Evolutionary conservation across 306 rosid species (phyloP).

Genomic region (Vigna mungo): DNA sequence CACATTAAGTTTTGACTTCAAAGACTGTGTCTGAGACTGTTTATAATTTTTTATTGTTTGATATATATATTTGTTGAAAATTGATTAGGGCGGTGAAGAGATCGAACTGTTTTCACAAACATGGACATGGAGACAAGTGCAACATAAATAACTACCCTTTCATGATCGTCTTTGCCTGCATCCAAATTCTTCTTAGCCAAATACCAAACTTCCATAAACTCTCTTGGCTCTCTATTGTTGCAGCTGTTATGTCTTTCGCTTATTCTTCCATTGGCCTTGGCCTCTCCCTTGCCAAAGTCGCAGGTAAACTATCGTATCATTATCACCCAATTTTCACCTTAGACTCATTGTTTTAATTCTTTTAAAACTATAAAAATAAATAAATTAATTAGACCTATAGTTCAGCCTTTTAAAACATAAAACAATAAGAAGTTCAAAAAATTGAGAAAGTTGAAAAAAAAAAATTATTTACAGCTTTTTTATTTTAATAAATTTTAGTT

Average conservation of each 20-base stretch:
- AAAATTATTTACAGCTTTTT: no score
- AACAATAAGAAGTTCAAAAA: no score
- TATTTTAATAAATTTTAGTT: no score
- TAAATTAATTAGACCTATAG: no score
- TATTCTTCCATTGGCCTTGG: constrained; percentile 81
- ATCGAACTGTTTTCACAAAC: constrained; percentile 80
- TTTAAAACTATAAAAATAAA: no score
- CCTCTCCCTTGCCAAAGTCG: constrained; percentile 70
- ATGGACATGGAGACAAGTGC: constrained; percentile 69
- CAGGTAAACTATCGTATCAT: constrained; percentile 44
- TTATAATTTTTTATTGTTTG: background rate
- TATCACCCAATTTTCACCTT: background rate
- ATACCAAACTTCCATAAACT: constrained; percentile 78
- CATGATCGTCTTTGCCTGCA: constrained; percentile 67
- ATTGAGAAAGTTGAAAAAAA: no score
- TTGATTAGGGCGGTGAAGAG: constrained; percentile 70
- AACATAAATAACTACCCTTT: constrained; percentile 57
- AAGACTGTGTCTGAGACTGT: background rate
- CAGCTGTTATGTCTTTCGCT: constrained; percentile 89
- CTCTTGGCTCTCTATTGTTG: constrained; percentile 83
- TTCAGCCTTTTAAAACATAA: no score
- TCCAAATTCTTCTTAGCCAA: constrained; percentile 72
- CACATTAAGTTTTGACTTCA: background rate
- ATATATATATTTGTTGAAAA: background rate
- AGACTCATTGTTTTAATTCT: no score